Evolutionary conservation across 2,329 filamentous ascomycete species (phyloP), one percentile per base, ranked within the genome.

Genomic region (Epichloe uncinata): DNA sequence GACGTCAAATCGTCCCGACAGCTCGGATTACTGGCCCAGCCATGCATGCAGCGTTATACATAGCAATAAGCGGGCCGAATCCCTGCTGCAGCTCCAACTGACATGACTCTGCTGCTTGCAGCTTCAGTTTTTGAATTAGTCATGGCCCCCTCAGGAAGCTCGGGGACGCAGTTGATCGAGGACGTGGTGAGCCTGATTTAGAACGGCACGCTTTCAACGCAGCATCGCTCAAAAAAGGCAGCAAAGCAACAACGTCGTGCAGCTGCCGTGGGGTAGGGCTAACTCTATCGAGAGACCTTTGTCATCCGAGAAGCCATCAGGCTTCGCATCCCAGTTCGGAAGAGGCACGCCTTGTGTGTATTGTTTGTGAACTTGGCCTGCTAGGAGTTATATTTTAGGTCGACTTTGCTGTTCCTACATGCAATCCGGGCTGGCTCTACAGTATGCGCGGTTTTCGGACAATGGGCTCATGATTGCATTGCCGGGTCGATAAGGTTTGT

Each of bases 41-140:
- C 26, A 44, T 47, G 43, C 48, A 30, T 36, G 41, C 41, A 37
- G 30, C 33, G 5, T 43, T 33, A 40, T 18, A 6, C 5, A 22
- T 33, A 35, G 44, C 26, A 48, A 47, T 49, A 43, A 51, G 45
- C 49, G 49, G 45, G 49, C 42, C 49, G 34, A 37, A 51, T 51
- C 51, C 51, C 36, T 50, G 51, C 48, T 30, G 12, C 41, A 43
- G n/a, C n/a, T n/a, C n/a, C n/a, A n/a, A n/a, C n/a, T n/a, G n/a
- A n/a, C n/a, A n/a, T n/a, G n/a, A n/a, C n/a, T n/a, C n/a, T n/a
- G n/a, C n/a, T n/a, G n/a, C n/a, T n/a, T n/a, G n/a, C n/a, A n/a
- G 41, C 15, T 34, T 41, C 35, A 36, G 26, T n/a, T 26, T 20
- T 15, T 37, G 30, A 35, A 22, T 45, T 16, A 33, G 41, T 49